Base-by-base conservation (phyloP, 805 yeast species). In the Yarrowia bubula region DNA sequence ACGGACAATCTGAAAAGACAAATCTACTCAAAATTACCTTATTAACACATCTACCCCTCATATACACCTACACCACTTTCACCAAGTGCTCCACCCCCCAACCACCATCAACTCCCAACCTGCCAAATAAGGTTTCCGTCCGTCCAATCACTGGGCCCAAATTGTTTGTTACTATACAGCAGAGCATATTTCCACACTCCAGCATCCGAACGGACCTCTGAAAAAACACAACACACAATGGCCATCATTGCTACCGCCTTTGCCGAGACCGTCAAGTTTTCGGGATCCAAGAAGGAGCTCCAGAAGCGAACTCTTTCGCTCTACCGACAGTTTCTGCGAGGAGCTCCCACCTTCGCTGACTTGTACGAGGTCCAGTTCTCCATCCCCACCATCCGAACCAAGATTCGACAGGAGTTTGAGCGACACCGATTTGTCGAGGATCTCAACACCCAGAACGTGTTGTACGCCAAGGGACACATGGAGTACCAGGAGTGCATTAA, bases 351-450 rank as follows among this genome's bases (percentile, higher is more conserved):
- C 58, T 70, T 75, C 64, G 74, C 77, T 79, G 86, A 79, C 83
- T 72, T 71, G 72, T 77, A 75, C 70, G 79, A 74, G 68, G 70
- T 74, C 68, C 69, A 72, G 75, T 83, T 88, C 80, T 93, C 96
- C 37, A 85, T 88, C 10, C 86, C 93, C 43, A 82, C 84, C 67
- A 86, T 90, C 66, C 86, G 90, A 76, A 89, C 96, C 66, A 89
- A 88, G 78, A 83, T 90, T 69, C 86, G 96, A 82, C 95, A 90
- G 76, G 95, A 90, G 76, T 90, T 90, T 70, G 96, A 90, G 77
- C 86, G 96, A 79, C 83, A 90, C 73, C 82, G 96, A 73, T 90
- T 80, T 73, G 90, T 89, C 62, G 78, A 79, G 63, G 90, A 88
- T 72, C 75, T 87, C 69, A 84, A 84, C 38, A 83, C 87, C 51